phyloP scores from a whole-genome alignment of 108 stramenopile species.

The Mayamaea pseudoterrestris region DNA sequence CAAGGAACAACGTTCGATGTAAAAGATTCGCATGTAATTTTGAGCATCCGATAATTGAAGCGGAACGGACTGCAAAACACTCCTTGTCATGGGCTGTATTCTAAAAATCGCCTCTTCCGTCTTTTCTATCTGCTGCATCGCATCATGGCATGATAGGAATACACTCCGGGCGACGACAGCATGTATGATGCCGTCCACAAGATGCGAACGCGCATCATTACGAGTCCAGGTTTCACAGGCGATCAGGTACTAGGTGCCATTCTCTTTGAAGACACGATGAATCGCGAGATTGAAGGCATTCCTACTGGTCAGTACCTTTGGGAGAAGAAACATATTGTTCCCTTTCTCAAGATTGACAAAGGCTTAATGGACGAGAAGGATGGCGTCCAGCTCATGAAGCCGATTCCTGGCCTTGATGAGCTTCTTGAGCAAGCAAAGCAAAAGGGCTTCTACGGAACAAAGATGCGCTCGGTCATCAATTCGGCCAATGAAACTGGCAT shows the following conservation, averaged over 20 bases:
- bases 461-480: conserved; percentile 65
- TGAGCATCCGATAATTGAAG: too few relatives aligned
- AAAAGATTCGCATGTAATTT: too few relatives aligned
- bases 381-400: conserved; percentile 78
- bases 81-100: too few relatives aligned
- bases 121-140: neutral
- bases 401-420: conserved; percentile 41
- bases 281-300: conserved; percentile 45
- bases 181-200: conserved; percentile 70
- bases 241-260: conserved; percentile 61
- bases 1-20: too few relatives aligned
- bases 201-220: conserved; percentile 68
- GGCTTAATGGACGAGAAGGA: conserved; percentile 43
- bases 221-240: conserved; percentile 46
- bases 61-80: too few relatives aligned
- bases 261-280: conserved; percentile 78
- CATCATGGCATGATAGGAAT: conserved; percentile 4
- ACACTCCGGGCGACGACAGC: conserved; percentile 28
- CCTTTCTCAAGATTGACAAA: conserved; percentile 71
- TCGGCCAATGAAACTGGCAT: conserved; percentile 53
- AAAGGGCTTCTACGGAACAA: conserved; percentile 65
- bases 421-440: conserved; percentile 33
- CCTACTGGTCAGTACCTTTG: conserved; percentile 56
- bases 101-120: neutral
- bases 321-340: conserved; percentile 54